Percentiles rank a stretch among this genome's conserved stretches.
phyloP scores from a whole-genome alignment of 768 basidiomycete genomes.

The Artomyces pyxidatus region DNA sequence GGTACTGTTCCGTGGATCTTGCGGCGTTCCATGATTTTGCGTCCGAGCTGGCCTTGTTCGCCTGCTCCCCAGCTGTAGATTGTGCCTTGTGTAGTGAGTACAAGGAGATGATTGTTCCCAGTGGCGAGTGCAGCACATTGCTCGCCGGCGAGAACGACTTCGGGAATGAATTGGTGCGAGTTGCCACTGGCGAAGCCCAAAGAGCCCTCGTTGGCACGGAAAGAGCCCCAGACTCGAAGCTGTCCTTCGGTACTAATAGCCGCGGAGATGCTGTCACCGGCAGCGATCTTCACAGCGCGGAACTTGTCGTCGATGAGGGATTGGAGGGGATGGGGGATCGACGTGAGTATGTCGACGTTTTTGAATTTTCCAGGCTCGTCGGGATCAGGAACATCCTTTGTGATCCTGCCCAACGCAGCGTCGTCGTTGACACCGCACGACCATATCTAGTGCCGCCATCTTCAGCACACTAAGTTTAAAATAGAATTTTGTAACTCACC shows the following conservation, averaged over 20 bases:
- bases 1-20: slow-evolving; percentile 87
- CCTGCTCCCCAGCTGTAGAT: slow-evolving; percentile 89
- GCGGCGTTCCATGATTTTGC: slow-evolving; percentile 80
- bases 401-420: slow-evolving; percentile 77
- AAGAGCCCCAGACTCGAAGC: slow-evolving; percentile 82
- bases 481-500: slow-evolving; percentile 45
- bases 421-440: slow-evolving; percentile 85
- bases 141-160: slow-evolving; percentile 51
- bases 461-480: too few relatives aligned
- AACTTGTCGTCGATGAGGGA: slow-evolving; percentile 71
- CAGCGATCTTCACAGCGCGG: slow-evolving; percentile 72
- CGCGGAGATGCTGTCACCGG: slow-evolving; percentile 85
- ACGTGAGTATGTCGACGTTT: slow-evolving; percentile 42
- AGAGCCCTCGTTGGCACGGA: slow-evolving; percentile 73
- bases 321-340: slow-evolving; percentile 58
- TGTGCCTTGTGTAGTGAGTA: slow-evolving; percentile 80
- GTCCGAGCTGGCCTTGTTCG: slow-evolving; percentile 85
- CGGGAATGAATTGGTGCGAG: slow-evolving; percentile 61
- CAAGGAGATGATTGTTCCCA: slow-evolving; percentile 85
- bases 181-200: slow-evolving; percentile 73
- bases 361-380: slow-evolving; percentile 50
- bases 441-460: slow-evolving; percentile 62
- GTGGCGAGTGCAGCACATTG: slow-evolving; percentile 70
- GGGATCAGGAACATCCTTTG: slow-evolving; percentile 50
- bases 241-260: slow-evolving; percentile 76